phyloP scores from a whole-genome alignment of 805 yeast species.

The Ogataea parapolymorpha region DNA sequence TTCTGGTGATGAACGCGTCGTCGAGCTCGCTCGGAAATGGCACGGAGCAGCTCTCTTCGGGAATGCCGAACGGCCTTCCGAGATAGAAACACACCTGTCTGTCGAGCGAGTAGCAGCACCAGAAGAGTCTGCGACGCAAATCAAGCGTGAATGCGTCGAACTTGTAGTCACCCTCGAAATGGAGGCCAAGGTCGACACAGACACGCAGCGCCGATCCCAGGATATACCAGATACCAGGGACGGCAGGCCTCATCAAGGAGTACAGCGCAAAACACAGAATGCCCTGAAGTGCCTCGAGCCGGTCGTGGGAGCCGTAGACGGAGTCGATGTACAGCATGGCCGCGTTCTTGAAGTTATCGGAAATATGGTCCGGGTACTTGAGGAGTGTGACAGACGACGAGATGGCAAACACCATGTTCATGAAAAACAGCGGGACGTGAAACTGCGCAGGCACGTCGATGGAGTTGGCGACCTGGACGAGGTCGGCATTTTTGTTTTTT shows the following conservation, averaged over 20 bases:
- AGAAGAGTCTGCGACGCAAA: constrained; percentile 70
- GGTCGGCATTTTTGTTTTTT: constrained; percentile 27
- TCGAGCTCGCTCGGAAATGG: constrained; percentile 72
- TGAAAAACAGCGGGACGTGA: constrained; percentile 60
- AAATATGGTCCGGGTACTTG: constrained; percentile 59
- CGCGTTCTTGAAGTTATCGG: constrained; percentile 67
- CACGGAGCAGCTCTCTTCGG: constrained; percentile 72
- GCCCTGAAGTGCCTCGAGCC: constrained; percentile 72
- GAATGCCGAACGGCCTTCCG: constrained; percentile 86
- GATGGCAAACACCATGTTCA: constrained; percentile 76
- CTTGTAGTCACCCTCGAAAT: constrained; percentile 51
- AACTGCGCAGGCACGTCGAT: constrained; percentile 45
- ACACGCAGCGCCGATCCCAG: constrained; percentile 76
- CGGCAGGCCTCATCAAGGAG: constrained; percentile 83
- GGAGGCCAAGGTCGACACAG: constrained; percentile 82
- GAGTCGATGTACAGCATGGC: constrained; percentile 59
- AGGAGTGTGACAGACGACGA: constrained; percentile 72
- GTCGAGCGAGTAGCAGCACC: constrained; percentile 88
- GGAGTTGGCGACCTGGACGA: constrained; percentile 33
- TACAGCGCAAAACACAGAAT: constrained; percentile 64
- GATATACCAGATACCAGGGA: constrained; percentile 91
- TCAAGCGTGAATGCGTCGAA: constrained; percentile 60
- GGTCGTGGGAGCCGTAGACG: constrained; percentile 54
- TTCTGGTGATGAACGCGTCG: constrained; percentile 54
- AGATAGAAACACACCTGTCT: constrained; percentile 82